Evolutionary conservation across 2,329 filamentous ascomycete species (phyloP).

Genomic region (Fusarium sp.): DNA sequence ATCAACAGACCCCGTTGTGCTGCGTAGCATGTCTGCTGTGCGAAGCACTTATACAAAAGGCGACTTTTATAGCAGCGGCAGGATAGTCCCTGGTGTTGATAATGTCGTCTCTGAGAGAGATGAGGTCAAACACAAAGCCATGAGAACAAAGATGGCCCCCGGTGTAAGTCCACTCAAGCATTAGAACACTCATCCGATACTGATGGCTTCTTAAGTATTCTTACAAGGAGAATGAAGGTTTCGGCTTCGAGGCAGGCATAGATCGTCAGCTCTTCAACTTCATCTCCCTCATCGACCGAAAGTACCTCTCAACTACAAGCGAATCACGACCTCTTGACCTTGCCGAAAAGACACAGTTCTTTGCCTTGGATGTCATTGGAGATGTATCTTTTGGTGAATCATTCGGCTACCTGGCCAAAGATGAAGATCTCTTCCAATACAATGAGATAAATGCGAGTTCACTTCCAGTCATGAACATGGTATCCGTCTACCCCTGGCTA

Average conservation of each 20-base stretch:
- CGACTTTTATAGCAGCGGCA: constrained; percentile 61
- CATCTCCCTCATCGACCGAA: constrained; percentile 58
- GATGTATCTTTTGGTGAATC: constrained; percentile 63
- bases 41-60: constrained; percentile 53
- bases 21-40: constrained; percentile 53
- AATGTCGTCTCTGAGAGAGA: constrained; percentile 65
- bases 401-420: constrained; percentile 63
- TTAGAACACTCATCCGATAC: background rate
- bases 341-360: constrained; percentile 62
- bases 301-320: constrained; percentile 57
- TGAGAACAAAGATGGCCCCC: constrained; percentile 58
- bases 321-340: constrained; percentile 58
- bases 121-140: constrained; percentile 58
- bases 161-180: constrained; percentile 50
- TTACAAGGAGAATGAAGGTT: constrained; percentile 61
- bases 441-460: constrained; percentile 58
- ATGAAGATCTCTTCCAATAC: constrained; percentile 61
- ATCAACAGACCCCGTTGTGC: constrained; percentile 54
- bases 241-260: constrained; percentile 55
- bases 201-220: constrained; percentile 56
- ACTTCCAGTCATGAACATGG: constrained; percentile 52
- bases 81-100: constrained; percentile 65
- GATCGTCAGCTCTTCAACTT: constrained; percentile 55
- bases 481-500: constrained; percentile 53
- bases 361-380: constrained; percentile 66